phyloP scores from a whole-genome alignment of 2,329 filamentous ascomycete genomes.

The Plenodomus lindquistii region DNA sequence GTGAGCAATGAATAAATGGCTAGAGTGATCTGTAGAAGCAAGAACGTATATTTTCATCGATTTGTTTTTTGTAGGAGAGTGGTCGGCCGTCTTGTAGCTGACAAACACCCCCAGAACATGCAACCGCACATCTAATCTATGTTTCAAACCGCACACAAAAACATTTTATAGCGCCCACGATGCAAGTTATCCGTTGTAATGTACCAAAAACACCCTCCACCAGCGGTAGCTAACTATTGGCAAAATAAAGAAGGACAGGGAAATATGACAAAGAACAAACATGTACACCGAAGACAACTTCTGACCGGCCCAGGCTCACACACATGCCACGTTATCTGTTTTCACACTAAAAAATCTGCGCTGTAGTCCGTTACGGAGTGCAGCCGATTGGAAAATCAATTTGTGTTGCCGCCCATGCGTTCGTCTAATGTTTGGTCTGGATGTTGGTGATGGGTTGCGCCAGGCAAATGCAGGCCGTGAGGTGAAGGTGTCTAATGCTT shows the following conservation, averaged over 20 bases:
- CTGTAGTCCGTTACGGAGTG: conserved; percentile 2
- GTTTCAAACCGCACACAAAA: neutral
- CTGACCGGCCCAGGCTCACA: neutral
- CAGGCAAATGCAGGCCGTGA: conserved; percentile 38
- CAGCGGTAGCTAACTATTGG: neutral
- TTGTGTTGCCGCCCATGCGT: neutral
- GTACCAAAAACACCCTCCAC: conserved; percentile 2
- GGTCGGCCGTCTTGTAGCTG: conserved; percentile 1
- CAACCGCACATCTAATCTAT: conserved; percentile 14
- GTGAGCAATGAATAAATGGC: too few relatives aligned
- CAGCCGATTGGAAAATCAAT: conserved; percentile 20
- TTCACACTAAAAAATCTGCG: neutral
- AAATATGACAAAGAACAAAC: conserved; percentile 10
- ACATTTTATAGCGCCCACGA: neutral
- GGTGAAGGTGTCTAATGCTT: conserved; percentile 42
- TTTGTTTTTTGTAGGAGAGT: conserved; percentile 10
- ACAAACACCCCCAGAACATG: conserved; percentile 4
- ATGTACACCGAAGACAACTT: conserved; percentile 23
- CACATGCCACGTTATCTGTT: neutral
- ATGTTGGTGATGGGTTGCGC: conserved; percentile 24
- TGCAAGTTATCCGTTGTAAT: neutral
- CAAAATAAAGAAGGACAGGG: neutral
- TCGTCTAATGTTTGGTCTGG: neutral
- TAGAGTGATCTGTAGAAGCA: neutral
- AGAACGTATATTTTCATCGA: conserved; percentile 4